Percentiles rank a stretch among this genome's conserved stretches.
Evolutionary conservation across 1,284 basidiomycete species (phyloP).

Genomic region (Omphalotus olearius): DNA sequence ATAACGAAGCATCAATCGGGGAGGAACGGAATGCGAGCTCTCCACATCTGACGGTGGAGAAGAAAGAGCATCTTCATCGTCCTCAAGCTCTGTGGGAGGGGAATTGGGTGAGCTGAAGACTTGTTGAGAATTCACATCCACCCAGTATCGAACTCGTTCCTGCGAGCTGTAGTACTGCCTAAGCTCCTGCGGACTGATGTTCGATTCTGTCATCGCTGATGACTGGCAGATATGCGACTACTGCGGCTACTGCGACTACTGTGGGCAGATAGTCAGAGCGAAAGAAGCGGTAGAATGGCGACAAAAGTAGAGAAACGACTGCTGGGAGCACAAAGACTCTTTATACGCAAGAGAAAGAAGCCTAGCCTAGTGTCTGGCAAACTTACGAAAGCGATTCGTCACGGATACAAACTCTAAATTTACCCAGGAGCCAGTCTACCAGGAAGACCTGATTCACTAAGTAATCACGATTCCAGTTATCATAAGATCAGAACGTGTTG

Average conservation of each 20-base stretch:
- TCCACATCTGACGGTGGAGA: slow-evolving; percentile 54
- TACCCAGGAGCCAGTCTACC: slow-evolving; percentile 1
- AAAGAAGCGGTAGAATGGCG: slow-evolving; percentile 8
- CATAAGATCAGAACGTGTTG: slow-evolving; percentile 42
- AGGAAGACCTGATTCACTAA: slow-evolving; percentile 6
- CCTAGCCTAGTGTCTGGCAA: neutral
- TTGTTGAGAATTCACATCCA: slow-evolving; percentile 37
- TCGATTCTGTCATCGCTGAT: slow-evolving; percentile 60
- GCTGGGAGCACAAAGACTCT: slow-evolving; percentile 3
- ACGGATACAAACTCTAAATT: slow-evolving; percentile 3
- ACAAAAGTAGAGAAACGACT: neutral
- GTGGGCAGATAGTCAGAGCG: slow-evolving; percentile 8
- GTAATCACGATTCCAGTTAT: slow-evolving; percentile 11
- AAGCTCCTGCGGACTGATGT: slow-evolving; percentile 51
- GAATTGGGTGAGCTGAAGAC: slow-evolving; percentile 53
- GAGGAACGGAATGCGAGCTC: slow-evolving; percentile 63
- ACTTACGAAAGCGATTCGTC: slow-evolving; percentile 6
- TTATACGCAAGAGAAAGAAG: slow-evolving; percentile 12
- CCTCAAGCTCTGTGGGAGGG: slow-evolving; percentile 50
- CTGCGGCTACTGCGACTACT: neutral
- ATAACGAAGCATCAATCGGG: slow-evolving; percentile 66
- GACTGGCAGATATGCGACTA: neutral
- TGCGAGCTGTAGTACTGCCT: slow-evolving; percentile 52
- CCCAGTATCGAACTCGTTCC: slow-evolving; percentile 60
- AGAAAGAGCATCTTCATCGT: slow-evolving; percentile 38